Percentiles rank a stretch among this genome's conserved stretches.
Evolutionary conservation across 371 early-diverging fungal species (phyloP).

Genomic region (Dichotomocladium elegans): DNA sequence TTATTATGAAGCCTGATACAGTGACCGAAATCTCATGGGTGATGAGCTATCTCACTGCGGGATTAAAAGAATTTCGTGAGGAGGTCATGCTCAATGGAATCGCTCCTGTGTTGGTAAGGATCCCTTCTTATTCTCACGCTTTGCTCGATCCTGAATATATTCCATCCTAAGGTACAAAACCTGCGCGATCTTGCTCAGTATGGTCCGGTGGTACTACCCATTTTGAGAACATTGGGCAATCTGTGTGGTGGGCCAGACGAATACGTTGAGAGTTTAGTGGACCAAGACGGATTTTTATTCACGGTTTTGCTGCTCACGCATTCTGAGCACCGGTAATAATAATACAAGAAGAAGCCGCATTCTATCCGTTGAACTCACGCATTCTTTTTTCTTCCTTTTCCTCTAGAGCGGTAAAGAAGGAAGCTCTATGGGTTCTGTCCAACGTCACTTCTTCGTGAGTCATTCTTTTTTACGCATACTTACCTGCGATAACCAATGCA

Average conservation of each 20-base stretch:
- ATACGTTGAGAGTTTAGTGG: conserved; percentile 47
- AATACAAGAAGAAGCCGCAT: neutral
- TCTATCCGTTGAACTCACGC: no score
- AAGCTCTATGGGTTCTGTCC: conserved; percentile 70
- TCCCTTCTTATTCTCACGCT: neutral
- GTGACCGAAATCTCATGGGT: conserved; percentile 74
- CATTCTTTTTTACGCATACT: neutral
- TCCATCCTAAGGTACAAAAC: conserved; percentile 18
- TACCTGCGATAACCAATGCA: neutral
- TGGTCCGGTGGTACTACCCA: conserved; percentile 51
- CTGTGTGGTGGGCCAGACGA: conserved; percentile 61
- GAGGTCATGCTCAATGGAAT: conserved; percentile 27
- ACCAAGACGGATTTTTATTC: conserved; percentile 46
- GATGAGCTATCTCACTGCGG: conserved; percentile 63
- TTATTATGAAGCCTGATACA: conserved; percentile 52
- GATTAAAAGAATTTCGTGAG: conserved; percentile 47
- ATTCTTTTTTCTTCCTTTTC: conserved; percentile 1
- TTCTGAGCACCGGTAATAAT: conserved; percentile 53
- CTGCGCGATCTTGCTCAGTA: conserved; percentile 22
- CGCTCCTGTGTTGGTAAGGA: conserved; percentile 2
- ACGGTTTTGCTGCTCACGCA: conserved; percentile 46
- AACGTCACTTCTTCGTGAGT: conserved; percentile 66
- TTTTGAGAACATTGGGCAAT: conserved; percentile 70
- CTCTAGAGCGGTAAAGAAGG: conserved; percentile 64
- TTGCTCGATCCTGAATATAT: neutral